Base-by-base conservation (phyloP, 75 land plant species). In the Selaginella moellendorffii region DNA sequence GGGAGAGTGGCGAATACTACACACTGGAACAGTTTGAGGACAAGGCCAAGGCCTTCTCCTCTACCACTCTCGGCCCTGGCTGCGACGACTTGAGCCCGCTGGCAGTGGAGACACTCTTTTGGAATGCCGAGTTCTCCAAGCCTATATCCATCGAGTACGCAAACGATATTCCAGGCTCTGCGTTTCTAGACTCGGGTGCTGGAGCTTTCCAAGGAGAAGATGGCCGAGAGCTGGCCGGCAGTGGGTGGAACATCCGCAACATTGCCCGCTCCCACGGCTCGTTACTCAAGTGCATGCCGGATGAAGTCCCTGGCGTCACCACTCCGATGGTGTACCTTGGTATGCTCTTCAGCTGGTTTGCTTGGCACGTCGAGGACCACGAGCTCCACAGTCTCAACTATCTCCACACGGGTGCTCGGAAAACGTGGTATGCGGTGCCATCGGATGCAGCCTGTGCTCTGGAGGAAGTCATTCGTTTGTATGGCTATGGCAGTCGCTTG, bases 321-420 rank as follows among this genome's bases (percentile, higher is more conserved):
- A 83, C 97, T 0, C 97, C 99, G 0, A 90, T 95, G 99, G 84
- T 95, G 53, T 89, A 95, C 66, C 67, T 95, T 28, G 97, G 88
- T 22, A 95, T 95, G 99, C 66, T 95, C 72, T 95, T 86, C 59
- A 95, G 99, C 54, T 95, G 99, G 99, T 95, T 95, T 56, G 99
- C 99, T 58, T 95, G 99, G 99, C 99, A 95, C 74, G 97, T 84
- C 12, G 97, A 95, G 70, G 99, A 95, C 66, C 99, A 95, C 71
- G 99, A 95, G 46, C 64, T 95, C 74, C 97, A 95, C 65, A 95
- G 97, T 68, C 63, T 95, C 67, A 95, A 95, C 74, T 95, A 86
- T 67, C 31, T 95, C 75, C 99, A 95, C 78, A 77, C 76, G 58
- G 99, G 99, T 0, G 85, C 97, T 21, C 78, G 85, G 17, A 95